These are phyloP conservation scores for Huiozyma naganishii DNA, from an alignment of 805 yeast species.

Conservation along the genomic window DNA sequence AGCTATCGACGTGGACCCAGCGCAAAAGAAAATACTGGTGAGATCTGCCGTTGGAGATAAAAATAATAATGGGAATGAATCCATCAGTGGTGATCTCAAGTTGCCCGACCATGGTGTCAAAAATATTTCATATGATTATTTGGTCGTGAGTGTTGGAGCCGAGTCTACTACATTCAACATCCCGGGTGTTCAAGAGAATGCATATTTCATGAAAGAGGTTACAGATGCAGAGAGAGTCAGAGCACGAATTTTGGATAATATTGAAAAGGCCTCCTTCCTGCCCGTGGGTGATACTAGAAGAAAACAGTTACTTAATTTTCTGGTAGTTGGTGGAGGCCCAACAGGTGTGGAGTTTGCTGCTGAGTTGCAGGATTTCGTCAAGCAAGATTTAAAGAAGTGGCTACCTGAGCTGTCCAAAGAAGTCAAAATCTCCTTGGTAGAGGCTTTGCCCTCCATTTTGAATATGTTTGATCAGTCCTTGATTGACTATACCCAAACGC, in stretches of 20 bases:
- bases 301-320: slow-evolving; percentile 71
- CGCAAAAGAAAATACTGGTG: slow-evolving; percentile 50
- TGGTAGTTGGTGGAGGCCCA: slow-evolving; percentile 98
- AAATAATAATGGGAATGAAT: slow-evolving; percentile 29
- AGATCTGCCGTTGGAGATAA: slow-evolving; percentile 35
- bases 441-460: slow-evolving; percentile 84
- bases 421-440: slow-evolving; percentile 74
- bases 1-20: slow-evolving; percentile 75
- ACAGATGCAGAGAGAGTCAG: slow-evolving; percentile 79
- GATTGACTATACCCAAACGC: slow-evolving; percentile 69
- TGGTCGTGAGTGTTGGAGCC: slow-evolving; percentile 91
- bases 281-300: slow-evolving; percentile 67
- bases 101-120: background rate
- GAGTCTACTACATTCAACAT: slow-evolving; percentile 90
- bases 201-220: slow-evolving; percentile 82
- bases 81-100: slow-evolving; percentile 18
- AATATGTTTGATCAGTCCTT: slow-evolving; percentile 60
- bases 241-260: slow-evolving; percentile 68
- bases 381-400: slow-evolving; percentile 82
- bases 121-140: slow-evolving; percentile 58
- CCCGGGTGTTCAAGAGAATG: slow-evolving; percentile 86
- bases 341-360: slow-evolving; percentile 98
- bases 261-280: slow-evolving; percentile 79
- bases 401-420: slow-evolving; percentile 78
- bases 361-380: slow-evolving; percentile 87